Base-by-base conservation (phyloP, 2,329 filamentous ascomycete species). In the Salinomyces thailandicus region DNA sequence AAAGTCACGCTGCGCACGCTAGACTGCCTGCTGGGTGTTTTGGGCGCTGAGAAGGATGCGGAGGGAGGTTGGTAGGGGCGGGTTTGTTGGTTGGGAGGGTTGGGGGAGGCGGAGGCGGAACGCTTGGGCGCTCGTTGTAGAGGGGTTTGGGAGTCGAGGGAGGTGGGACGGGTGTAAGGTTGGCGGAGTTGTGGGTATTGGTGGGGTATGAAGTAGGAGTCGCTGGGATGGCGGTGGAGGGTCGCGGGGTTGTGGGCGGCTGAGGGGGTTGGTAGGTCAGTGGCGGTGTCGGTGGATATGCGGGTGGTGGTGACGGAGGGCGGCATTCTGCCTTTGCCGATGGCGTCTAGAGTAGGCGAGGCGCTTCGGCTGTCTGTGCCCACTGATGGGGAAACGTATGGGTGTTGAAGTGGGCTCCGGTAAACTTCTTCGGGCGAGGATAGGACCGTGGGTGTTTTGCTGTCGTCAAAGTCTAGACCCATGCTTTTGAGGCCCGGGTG, bases 1-100 rank as follows among this genome's bases (percentile, higher is more conserved):
- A 27, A 16, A 5, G 22, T 31, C 20, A 29, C 16, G 17, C 27
- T 13, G 14, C 33, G 30, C 28, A 33, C 24, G 18, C 35, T 41
- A 12, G 37, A 41, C 22, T 43, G 44, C 31, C 47, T 28, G 9
- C 54, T 60, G 13, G 58, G 60, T 5, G 58, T 49, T 36, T 60
- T 51, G 14, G 63, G 62, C n/a, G 55, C 51, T 3, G 62, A 64
- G 44, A 66, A 66, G 39, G 62, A 65, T 15, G 58, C 46, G 0
- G 37, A 55, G 3, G 62, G 61, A 15, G 56, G 58, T 13, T 47
- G 50, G 42, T 65, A 66, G 7, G 11, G 31, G 27, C 16, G 20
- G 28, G 7, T 30, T 27, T 18, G 36, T 20, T 18, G 22, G n/a
- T n/a, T n/a, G n/a, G n/a, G n/a, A n/a, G n/a, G n/a, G n/a, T n/a